Conservation (phyloP, 345 rosid species). For the Nasturtium officinale region DNA sequence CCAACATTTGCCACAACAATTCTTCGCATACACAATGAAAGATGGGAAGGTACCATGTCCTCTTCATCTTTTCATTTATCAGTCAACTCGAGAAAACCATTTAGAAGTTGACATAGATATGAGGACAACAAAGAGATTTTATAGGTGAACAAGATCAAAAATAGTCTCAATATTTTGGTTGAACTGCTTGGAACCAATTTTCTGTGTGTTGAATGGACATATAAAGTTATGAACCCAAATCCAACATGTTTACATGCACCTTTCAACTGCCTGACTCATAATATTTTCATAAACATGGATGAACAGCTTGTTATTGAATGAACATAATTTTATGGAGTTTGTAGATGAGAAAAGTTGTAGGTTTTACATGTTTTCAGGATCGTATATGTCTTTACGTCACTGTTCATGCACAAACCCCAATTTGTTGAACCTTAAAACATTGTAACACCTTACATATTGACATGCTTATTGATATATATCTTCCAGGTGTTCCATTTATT, state of each 20-base stretch:
- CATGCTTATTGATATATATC: conserved; percentile 23
- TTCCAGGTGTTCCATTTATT: conserved; percentile 86
- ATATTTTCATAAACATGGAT: background rate
- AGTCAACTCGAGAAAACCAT: conserved; percentile 45
- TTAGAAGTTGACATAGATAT: background rate
- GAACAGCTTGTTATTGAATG: background rate
- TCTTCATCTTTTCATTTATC: conserved; percentile 20
- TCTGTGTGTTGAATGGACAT: background rate
- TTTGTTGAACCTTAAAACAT: background rate
- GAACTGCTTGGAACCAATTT: background rate
- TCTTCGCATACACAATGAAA: conserved; percentile 86
- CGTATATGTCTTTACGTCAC: background rate
- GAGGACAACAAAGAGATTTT: background rate
- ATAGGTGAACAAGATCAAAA: conserved; percentile 4
- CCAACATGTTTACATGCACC: background rate
- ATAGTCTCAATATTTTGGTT: background rate
- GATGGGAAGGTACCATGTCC: conserved; percentile 89
- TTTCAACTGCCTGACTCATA: background rate
- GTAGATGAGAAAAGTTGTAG: background rate
- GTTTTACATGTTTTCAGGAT: background rate
- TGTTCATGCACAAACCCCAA: background rate
- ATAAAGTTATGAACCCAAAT: background rate
- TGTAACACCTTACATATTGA: background rate
- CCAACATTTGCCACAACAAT: conserved; percentile 91
- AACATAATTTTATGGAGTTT: background rate